These are phyloP conservation scores for Sisymbrium altissimum DNA, from an alignment of 345 rosid genomes.

Conservation along the genomic window DNA sequence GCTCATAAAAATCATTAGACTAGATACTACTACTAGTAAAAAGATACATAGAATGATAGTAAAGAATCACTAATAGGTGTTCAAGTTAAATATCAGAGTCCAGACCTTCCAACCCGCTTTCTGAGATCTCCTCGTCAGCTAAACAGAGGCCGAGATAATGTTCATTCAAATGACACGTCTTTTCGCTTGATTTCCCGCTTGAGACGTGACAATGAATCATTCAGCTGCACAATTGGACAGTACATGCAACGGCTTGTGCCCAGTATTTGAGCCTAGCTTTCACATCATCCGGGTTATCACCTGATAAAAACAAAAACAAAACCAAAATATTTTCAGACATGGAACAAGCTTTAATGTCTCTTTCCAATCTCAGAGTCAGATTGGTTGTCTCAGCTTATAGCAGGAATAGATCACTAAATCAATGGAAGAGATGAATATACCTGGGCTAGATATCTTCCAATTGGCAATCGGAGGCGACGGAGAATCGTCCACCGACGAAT, in stretches of 20 bases:
- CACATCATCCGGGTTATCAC: conserved; percentile 95
- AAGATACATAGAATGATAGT: conserved; percentile 12
- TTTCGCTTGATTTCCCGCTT: background rate
- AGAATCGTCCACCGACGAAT: conserved; percentile 36
- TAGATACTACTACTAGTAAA: conserved; percentile 15
- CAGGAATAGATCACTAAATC: background rate
- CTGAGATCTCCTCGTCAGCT: background rate
- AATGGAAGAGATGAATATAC: conserved; percentile 28
- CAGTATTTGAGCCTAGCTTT: conserved; percentile 92
- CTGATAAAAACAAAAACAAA: conserved; percentile 32
- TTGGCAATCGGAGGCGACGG: conserved; percentile 51
- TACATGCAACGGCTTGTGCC: conserved; percentile 98
- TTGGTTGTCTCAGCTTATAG: too few relatives aligned
- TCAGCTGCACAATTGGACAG: conserved; percentile 80
- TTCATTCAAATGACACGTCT: background rate
- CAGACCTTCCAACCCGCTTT: conserved; percentile 18
- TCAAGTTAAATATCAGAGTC: conserved; percentile 12
- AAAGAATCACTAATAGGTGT: background rate
- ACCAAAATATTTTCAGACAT: background rate
- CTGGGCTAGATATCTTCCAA: conserved; percentile 97
- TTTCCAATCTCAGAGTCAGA: too few relatives aligned
- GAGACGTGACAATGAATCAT: background rate
- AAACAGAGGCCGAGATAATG: background rate
- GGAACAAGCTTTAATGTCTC: background rate
- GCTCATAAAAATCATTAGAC: conserved; percentile 17